A percentile compares a stretch with the other conserved stretches of the same genome.
These are phyloP conservation scores for Coemansia sp. DNA, from an alignment of 192 early-diverging fungal species.

Conservation along the genomic window DNA sequence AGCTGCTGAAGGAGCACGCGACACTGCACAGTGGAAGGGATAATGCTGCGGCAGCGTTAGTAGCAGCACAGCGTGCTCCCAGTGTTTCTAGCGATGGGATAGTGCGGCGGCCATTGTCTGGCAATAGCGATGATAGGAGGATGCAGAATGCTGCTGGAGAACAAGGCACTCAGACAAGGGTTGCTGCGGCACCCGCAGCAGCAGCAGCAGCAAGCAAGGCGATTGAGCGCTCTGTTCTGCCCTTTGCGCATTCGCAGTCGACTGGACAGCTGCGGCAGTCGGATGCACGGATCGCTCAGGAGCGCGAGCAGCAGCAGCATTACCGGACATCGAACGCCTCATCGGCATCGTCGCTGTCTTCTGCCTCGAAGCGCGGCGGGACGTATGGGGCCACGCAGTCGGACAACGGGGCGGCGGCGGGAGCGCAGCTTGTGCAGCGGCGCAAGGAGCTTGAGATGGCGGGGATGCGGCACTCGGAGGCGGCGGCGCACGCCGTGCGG, in stretches of 20 bases:
- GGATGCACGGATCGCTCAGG: neutral
- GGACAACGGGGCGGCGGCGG: conserved; percentile 10
- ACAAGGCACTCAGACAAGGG: neutral
- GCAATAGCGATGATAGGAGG: too few relatives aligned
- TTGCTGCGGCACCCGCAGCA: neutral
- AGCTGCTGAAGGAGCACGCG: neutral
- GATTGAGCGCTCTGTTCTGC: neutral
- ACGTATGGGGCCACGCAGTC: neutral
- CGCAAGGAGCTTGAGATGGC: conserved; percentile 40
- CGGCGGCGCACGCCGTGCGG: conserved; percentile 38
- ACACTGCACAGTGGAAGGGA: neutral
- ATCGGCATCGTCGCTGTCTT: neutral
- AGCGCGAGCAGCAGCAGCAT: neutral
- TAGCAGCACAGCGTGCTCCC: neutral
- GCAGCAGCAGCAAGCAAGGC: neutral
- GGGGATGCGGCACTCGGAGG: conserved; percentile 34
- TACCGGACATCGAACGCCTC: neutral
- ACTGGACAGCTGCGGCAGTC: conserved; percentile 3
- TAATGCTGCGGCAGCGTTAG: neutral
- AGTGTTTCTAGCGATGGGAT: neutral
- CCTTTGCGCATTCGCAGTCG: conserved; percentile 2
- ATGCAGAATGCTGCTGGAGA: neutral
- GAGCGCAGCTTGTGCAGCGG: conserved; percentile 28
- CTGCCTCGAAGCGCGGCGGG: neutral
- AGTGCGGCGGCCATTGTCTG: neutral